Conservation (phyloP, 805 yeast genomes). For the Pichia kluyveri region DNA sequence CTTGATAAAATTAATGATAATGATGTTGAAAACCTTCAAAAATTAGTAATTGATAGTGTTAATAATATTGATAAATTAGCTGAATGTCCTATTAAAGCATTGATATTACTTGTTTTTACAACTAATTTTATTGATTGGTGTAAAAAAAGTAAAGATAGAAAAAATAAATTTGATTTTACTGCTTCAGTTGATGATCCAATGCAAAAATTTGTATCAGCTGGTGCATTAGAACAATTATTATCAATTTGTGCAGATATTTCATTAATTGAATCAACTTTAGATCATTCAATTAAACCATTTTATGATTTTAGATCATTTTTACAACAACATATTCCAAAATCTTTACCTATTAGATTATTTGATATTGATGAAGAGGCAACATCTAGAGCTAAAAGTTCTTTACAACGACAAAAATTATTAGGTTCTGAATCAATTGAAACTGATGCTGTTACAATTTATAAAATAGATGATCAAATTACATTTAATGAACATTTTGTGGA, state of each 20-base stretch:
- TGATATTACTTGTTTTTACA: slow-evolving; percentile 42
- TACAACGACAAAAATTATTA: slow-evolving; percentile 19
- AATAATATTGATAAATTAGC: slow-evolving; percentile 34
- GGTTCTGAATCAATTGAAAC: slow-evolving; percentile 24
- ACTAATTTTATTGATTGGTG: slow-evolving; percentile 63
- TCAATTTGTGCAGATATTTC: slow-evolving; percentile 52
- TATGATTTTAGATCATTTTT: slow-evolving; percentile 60
- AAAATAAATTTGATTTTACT: slow-evolving; percentile 38
- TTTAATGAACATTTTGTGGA: slow-evolving; percentile 22
- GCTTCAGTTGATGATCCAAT: slow-evolving; percentile 45
- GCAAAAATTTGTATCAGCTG: slow-evolving; percentile 47
- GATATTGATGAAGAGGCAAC: slow-evolving; percentile 40
- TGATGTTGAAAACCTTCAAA: slow-evolving; percentile 32
- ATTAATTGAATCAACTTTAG: slow-evolving; percentile 6
- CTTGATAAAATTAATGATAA: slow-evolving; percentile 28
- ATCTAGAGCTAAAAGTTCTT: slow-evolving; percentile 22
- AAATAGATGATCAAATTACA: slow-evolving; percentile 13
- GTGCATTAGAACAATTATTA: slow-evolving; percentile 63
- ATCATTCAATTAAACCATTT: slow-evolving; percentile 23
- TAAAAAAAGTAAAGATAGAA: slow-evolving; percentile 37
- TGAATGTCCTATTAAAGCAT: slow-evolving; percentile 38
- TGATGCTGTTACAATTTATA: slow-evolving; percentile 20
- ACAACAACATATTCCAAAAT: slow-evolving; percentile 56
- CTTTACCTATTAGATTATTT: slow-evolving; percentile 41
- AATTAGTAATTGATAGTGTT: slow-evolving; percentile 27